Conservation (phyloP, 2,329 filamentous ascomycete genomes). For the Pyricularia sp. region DNA sequence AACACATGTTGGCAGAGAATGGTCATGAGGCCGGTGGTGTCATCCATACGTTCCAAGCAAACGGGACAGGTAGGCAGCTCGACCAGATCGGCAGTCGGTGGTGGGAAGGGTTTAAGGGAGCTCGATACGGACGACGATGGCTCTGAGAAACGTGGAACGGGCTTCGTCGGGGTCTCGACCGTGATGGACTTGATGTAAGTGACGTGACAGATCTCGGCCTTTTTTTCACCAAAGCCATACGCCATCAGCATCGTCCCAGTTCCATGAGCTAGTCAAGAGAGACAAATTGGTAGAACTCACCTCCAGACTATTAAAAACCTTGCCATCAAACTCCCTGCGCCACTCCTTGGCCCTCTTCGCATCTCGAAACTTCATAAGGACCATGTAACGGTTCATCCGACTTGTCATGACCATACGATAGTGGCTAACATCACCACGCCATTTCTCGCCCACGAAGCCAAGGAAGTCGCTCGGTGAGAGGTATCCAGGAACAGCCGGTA, state of each 20-base stretch:
- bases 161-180: constrained; percentile 55
- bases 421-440: constrained; percentile 79
- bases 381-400: constrained; percentile 84
- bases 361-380: constrained; percentile 86
- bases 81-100: constrained; percentile 69
- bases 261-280: not conserved
- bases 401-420: constrained; percentile 91
- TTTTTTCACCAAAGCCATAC: not conserved
- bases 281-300: constrained; percentile 32
- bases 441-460: constrained; percentile 83
- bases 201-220: constrained; percentile 91
- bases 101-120: constrained; percentile 50
- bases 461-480: constrained; percentile 85
- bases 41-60: constrained; percentile 95
- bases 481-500: constrained; percentile 90
- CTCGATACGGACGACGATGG: constrained; percentile 45
- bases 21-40: constrained; percentile 88
- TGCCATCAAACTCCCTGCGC: constrained; percentile 83
- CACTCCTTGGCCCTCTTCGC: constrained; percentile 66
- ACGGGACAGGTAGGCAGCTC: constrained; percentile 95
- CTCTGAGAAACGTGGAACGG: constrained; percentile 45
- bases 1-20: constrained; percentile 98
- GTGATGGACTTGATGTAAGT: constrained; percentile 91
- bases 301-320: constrained; percentile 86
- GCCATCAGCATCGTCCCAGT: not conserved